Base-by-base conservation (phyloP, 148 eudicot genomes). In the Amaranthus palmeri region DNA sequence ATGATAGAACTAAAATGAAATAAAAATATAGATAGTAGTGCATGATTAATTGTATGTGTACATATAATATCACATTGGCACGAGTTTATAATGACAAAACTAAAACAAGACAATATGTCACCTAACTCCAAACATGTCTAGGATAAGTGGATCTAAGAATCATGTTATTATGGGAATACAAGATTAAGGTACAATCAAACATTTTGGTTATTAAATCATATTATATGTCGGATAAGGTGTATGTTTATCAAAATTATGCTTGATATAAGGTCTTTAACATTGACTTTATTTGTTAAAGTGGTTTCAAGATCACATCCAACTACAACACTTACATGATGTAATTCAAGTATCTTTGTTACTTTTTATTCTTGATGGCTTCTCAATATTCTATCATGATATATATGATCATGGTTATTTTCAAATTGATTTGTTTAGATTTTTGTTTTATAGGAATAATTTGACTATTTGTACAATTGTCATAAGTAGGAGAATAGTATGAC, bases 121-220 rank as follows among this genome's bases (percentile, higher is more conserved):
- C 72, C 59, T 48, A 58, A 67, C 72, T 7, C 57, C 67, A 74
- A 74, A 74, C 77, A 74, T 74, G 67, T 41, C 48, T 74, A 6
- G 49, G 48, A 14, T 64, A 18, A 12, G 61, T 18, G 65, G 47
- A 43, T 8, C 48, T 41, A 5, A 44, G 60, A 14, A 69, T 10
- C 12, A 51, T 36, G 42, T 50, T 53, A 18, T 25, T 6, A 14
- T 67, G 14, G 10, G 3, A 11, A 11, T 51, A 67, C 40, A 67
- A 67, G 10, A 67, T 18, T 44, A 54, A 54, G 72, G 59, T 45
- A 10, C 17, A 58, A 8, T 58, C 15, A 54, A 54, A 40, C 15
- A 43, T 70, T 57, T n/a, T 54, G 8, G 40, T 10, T 61, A 72
- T 12, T 50, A 36, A 61, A 18, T 72, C 53, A 50, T 53, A 10